Base-by-base conservation (phyloP, 2,329 filamentous ascomycete genomes). In the Neurospora sp. region DNA sequence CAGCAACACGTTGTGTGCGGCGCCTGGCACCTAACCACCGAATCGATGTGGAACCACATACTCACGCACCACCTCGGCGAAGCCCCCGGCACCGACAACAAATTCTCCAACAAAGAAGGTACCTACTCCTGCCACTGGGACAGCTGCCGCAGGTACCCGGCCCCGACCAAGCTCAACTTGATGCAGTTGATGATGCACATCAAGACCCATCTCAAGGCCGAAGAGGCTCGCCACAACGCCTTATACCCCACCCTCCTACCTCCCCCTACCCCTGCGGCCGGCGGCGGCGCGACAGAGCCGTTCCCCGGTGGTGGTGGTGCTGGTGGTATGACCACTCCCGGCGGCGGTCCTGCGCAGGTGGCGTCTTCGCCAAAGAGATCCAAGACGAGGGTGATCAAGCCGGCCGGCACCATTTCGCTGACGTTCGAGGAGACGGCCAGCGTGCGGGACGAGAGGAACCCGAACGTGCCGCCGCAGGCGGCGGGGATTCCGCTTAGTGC, bases 401-500 rank as follows among this genome's bases (percentile, higher is more conserved):
- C 86, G 1, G 85, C 86, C 57, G 85, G 84, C 77, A 87, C 83
- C 5, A 84, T 89, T 78, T 79, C 80, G 6, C 78, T 89, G 38
- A 80, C 82, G 1, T 85, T 82, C 75, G 85, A 89, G 72, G 84
- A 88, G 76, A 90, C 88, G 4, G 78, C 83, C 65, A 83, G 83
- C 43, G 82, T 83, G 40, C 83, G 85, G 11, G 87, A 89, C 74
- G 86, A 88, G 77, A 82, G 84, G 66, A 87, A 88, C 72, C 84
- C 85, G 11, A 86, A 88, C 71, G 83, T 83, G 8, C 81, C 84
- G 5, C 81, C 84, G 2, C 86, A 93, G 76, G 89, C 92, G 2
- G 90, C 90, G 0, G 92, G 92, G 5, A 89, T 95, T 41, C 91
- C 92, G n/a, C 83, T 95, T 6, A 92, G 90, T 69, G 90, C 91